phyloP scores from a whole-genome alignment of 2,329 filamentous ascomycete genomes.

The Fusarium sp. region DNA sequence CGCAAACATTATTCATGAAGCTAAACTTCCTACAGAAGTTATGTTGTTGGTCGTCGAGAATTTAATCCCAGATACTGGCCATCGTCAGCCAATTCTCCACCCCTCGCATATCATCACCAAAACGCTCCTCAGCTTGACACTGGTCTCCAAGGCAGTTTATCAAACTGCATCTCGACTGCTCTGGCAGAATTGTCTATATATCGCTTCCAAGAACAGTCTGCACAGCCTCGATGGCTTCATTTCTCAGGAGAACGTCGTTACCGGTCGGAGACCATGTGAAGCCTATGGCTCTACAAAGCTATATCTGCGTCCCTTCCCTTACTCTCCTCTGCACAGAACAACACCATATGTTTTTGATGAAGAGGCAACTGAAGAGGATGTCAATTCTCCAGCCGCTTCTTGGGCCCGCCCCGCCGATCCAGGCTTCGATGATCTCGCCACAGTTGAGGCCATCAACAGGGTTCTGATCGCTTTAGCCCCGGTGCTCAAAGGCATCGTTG shows the following conservation, averaged over 20 bases:
- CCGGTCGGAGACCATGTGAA: neutral
- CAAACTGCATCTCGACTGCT: slow-evolving; percentile 6
- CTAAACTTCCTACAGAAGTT: slow-evolving; percentile 15
- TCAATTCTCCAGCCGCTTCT: too few species aligned
- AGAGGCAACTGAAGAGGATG: neutral
- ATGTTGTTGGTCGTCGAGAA: slow-evolving; percentile 28
- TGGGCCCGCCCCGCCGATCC: neutral
- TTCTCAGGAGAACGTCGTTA: neutral
- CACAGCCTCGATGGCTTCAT: neutral
- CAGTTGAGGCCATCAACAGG: neutral
- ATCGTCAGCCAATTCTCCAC: neutral
- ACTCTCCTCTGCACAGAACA: rapidly evolving
- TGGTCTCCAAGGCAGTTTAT: slow-evolving; percentile 14
- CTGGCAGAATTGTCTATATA: neutral
- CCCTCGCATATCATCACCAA: slow-evolving; percentile 15
- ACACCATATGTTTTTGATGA: neutral
- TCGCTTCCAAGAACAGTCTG: neutral
- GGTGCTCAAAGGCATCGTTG: slow-evolving; percentile 21
- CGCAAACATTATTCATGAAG: rapidly evolving
- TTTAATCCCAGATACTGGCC: neutral
- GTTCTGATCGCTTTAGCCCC: slow-evolving; percentile 30
- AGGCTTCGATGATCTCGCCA: neutral
- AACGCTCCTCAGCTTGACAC: slow-evolving; percentile 19
- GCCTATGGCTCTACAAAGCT: neutral
- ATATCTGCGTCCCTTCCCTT: slow-evolving; percentile 6